Evolutionary conservation across 371 early-diverging fungal genomes (phyloP).

Genomic region (Parasitella parasitica): DNA sequence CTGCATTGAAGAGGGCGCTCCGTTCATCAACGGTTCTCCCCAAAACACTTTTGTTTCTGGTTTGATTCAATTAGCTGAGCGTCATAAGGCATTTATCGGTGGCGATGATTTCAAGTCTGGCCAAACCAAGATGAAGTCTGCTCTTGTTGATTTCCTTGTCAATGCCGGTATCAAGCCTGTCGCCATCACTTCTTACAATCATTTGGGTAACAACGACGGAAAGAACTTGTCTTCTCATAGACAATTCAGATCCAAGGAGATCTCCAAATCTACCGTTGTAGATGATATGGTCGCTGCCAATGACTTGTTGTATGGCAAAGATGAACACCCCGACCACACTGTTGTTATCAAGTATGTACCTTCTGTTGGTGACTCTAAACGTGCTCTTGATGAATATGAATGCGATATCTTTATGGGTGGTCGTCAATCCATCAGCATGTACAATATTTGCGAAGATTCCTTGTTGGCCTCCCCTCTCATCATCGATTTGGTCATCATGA

Average conservation of each 20-base stretch:
- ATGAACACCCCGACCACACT: conserved; percentile 94
- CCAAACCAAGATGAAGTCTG: conserved; percentile 98
- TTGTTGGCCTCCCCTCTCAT: conserved; percentile 96
- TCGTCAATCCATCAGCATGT: conserved; percentile 92
- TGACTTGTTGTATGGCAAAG: conserved; percentile 79
- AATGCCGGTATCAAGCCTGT: conserved; percentile 98
- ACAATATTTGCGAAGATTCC: conserved; percentile 98
- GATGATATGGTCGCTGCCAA: conserved; percentile 98
- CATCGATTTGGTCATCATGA: conserved; percentile 89
- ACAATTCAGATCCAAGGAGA: conserved; percentile 98
- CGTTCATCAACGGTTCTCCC: conserved; percentile 97
- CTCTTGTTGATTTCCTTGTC: conserved; percentile 95
- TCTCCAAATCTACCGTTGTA: conserved; percentile 95
- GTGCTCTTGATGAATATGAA: conserved; percentile 96
- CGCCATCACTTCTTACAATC: conserved; percentile 96
- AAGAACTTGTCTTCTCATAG: conserved; percentile 94
- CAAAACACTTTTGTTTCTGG: conserved; percentile 99
- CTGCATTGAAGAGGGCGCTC: conserved; percentile 89
- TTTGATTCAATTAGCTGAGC: conserved; percentile 85
- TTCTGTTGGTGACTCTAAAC: conserved; percentile 95
- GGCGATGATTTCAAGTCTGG: conserved; percentile 99
- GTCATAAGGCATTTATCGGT: conserved; percentile 86
- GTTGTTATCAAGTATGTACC: conserved; percentile 98
- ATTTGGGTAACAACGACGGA: conserved; percentile 98
- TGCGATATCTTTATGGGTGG: conserved; percentile 98